Percentiles rank a stretch among this genome's conserved stretches.
Conservation (phyloP, 768 basidiomycete genomes). For the Daedaleopsis sinensis region DNA sequence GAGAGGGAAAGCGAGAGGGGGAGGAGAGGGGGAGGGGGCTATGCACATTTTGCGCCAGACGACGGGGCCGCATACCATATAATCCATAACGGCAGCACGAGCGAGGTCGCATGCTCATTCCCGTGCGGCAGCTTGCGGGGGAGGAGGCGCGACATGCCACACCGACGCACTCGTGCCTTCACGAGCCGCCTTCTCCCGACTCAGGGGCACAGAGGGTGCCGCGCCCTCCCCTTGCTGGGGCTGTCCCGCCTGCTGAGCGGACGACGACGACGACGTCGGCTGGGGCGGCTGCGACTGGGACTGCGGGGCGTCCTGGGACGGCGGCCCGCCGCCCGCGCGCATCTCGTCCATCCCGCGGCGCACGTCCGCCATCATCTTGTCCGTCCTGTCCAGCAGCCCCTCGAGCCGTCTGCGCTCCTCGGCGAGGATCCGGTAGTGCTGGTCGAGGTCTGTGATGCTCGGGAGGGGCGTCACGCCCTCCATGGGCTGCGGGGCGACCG, state of each 20-base stretch:
- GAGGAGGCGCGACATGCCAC: constrained; percentile 34
- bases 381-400: constrained; percentile 77
- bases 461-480: constrained; percentile 36
- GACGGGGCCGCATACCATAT: constrained; percentile 1
- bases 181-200: constrained; percentile 26
- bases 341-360: constrained; percentile 80
- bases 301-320: constrained; percentile 1
- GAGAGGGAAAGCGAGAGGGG: constrained; percentile 1
- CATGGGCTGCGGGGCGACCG: constrained; percentile 6
- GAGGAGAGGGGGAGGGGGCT: constrained; percentile 5
- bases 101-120: constrained; percentile 12
- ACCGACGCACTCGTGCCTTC: constrained; percentile 29
- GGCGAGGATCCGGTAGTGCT: constrained; percentile 67
- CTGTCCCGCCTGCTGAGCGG: constrained; percentile 11
- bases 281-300: constrained; percentile 4
- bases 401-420: constrained; percentile 67
- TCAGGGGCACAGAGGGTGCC: constrained; percentile 29
- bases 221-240: constrained; percentile 10
- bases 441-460: constrained; percentile 64
- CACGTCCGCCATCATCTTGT: constrained; percentile 70
- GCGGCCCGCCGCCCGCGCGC: constrained; percentile 37
- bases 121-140: constrained; percentile 20
- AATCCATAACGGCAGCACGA: neutral
- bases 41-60: constrained; percentile 3
- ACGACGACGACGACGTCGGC: constrained; percentile 12